Base-by-base conservation (phyloP, 768 basidiomycete species). In the Russula sp. region DNA sequence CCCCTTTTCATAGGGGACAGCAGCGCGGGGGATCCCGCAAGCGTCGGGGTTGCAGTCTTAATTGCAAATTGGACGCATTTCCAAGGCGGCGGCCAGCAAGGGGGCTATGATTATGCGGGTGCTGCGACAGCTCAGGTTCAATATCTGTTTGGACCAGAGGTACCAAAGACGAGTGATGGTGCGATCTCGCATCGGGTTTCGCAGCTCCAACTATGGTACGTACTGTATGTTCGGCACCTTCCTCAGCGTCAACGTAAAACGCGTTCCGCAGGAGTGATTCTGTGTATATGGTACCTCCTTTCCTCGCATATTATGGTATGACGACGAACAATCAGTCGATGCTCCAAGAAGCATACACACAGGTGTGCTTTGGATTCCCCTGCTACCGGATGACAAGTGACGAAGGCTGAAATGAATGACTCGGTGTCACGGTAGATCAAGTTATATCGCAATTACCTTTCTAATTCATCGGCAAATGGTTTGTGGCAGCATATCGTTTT, bases 221-320 rank as follows among this genome's bases (percentile, higher is more conserved):
- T 13, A 13, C 34, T 70, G 28, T 46, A 30, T 30, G 10, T 42
- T 42, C 18, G 40, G 40, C 20, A 9, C 20, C 42, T 20, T 44
- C 11, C 13, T 8, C 13, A 13, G 13, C 36, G 34, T 11, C 6
- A n/a, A 28, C 4, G 22, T 49, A 2, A 13, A 20, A 42, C 9
- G 10, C 22, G 28, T 30, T 11, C 22, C 4, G 14, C 60, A 90
- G 90, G 89, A 83, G 83, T 58, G 91, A 93, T 72, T 92, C 80
- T 58, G 80, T 89, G 16, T 92, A 87, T 72, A 92, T 92, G 92
- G 88, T 87, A 0, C 92, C 92, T 1, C 90, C 91, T 0, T 95
- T 93, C 73, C 75, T 94, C 11, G 90, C 92, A 0, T 93, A 92
- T 73, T 92, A 92, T 72, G 94, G 89, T 44, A 83, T 83, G 11